phyloP scores from a whole-genome alignment of 2,329 filamentous ascomycete species.

The Fusarium continuum region DNA sequence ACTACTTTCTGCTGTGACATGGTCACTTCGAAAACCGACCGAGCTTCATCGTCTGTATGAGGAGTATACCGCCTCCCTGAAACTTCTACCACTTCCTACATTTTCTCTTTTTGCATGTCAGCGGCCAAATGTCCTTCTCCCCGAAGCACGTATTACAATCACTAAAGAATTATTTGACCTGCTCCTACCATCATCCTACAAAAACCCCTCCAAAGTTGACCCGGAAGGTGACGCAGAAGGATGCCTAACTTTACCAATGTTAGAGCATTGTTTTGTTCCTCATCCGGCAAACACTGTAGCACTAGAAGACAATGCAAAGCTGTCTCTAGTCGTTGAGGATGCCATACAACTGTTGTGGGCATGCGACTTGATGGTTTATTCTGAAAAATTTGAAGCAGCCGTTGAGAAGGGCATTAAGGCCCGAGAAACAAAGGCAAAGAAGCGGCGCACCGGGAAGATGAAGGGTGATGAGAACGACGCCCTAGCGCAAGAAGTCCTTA shows the following conservation, averaged over 20 bases:
- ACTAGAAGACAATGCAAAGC: conserved; percentile 75
- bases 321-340: conserved; percentile 74
- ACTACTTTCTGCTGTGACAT: conserved; percentile 59
- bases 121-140: conserved; percentile 48
- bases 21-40: conserved; percentile 56
- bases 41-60: conserved; percentile 66
- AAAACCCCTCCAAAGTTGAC: conserved; percentile 54
- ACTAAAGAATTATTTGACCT: conserved; percentile 57
- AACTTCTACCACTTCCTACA: conserved; percentile 64
- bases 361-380: conserved; percentile 49
- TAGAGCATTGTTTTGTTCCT: conserved; percentile 70
- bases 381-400: conserved; percentile 50
- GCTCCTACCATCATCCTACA: conserved; percentile 53
- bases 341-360: conserved; percentile 64
- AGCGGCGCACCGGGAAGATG: conserved; percentile 50
- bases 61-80: conserved; percentile 64
- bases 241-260: conserved; percentile 55
- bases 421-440: conserved; percentile 58
- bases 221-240: conserved; percentile 49
- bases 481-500: conserved; percentile 55
- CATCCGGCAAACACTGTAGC: conserved; percentile 69
- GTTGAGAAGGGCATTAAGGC: conserved; percentile 59
- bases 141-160: conserved; percentile 55
- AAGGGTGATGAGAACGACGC: conserved; percentile 51
- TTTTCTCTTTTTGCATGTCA: conserved; percentile 64